Evolutionary conservation across 73 alveolate species (phyloP).

Genomic region (Loxodes magnus): DNA sequence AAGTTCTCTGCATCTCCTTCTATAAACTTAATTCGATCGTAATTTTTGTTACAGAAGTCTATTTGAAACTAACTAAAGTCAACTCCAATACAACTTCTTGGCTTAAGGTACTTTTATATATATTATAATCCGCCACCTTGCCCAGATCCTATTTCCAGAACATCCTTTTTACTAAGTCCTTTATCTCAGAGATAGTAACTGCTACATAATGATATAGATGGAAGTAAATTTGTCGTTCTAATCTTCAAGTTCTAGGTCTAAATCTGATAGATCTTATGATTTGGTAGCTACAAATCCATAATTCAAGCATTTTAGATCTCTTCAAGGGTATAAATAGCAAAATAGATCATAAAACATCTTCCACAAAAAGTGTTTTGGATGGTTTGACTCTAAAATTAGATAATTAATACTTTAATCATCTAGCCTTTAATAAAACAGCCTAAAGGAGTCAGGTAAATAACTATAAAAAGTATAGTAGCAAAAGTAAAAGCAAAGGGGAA

Average conservation of each 20-base stretch:
- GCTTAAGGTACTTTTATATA: slow-evolving; percentile 12
- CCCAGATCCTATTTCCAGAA: slow-evolving; percentile 30
- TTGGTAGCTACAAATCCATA: slow-evolving; percentile 61
- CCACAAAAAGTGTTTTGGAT: too few relatives aligned
- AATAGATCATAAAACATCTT: slow-evolving; percentile 37
- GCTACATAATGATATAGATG: slow-evolving; percentile 35
- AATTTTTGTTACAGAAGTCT: slow-evolving; percentile 9
- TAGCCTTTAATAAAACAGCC: too few relatives aligned
- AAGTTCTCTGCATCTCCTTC: slow-evolving; percentile 61
- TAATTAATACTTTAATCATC: too few relatives aligned
- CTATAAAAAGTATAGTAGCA: too few relatives aligned
- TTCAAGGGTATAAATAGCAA: slow-evolving; percentile 29
- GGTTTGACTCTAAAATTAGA: too few relatives aligned
- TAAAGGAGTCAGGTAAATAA: too few relatives aligned
- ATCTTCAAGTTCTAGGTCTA: slow-evolving; percentile 20
- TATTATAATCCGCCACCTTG: slow-evolving; percentile 40
- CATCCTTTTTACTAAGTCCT: neutral
- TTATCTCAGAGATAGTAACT: neutral
- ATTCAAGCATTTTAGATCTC: slow-evolving; percentile 38
- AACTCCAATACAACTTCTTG: slow-evolving; percentile 19
- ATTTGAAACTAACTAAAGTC: slow-evolving; percentile 14
- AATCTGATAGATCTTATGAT: slow-evolving; percentile 39
- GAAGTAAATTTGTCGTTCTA: slow-evolving; percentile 29
- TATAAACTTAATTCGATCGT: slow-evolving; percentile 14
- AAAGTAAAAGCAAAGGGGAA: too few relatives aligned